Conservation (phyloP, 441 rosid genomes). For the Gossypium aridum region DNA sequence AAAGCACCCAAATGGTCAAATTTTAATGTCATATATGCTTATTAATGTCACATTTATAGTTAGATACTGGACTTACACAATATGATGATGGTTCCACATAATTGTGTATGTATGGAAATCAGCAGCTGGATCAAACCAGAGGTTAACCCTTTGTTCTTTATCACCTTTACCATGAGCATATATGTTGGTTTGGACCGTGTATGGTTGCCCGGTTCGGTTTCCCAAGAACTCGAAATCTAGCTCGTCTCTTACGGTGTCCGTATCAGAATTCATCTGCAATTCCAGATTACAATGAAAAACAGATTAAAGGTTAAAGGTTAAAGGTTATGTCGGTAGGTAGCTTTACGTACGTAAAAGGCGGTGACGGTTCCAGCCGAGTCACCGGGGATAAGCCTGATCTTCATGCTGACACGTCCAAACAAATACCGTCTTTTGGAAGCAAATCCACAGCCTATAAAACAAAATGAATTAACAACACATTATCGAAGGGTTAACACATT, state of each 20-base stretch:
- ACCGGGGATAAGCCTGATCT: slow-evolving; percentile 63
- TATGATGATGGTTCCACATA: slow-evolving; percentile 44
- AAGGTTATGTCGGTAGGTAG: background rate
- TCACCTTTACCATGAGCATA: slow-evolving; percentile 60
- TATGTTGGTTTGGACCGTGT: slow-evolving; percentile 58
- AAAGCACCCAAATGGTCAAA: background rate
- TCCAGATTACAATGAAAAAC: background rate
- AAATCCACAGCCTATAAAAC: slow-evolving; percentile 51
- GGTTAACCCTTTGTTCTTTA: slow-evolving; percentile 60
- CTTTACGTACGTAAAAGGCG: slow-evolving; percentile 51
- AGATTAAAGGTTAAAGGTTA: background rate
- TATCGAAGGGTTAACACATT: background rate
- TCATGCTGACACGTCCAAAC: slow-evolving; percentile 63
- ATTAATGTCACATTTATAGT: background rate
- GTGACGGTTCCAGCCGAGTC: slow-evolving; percentile 79
- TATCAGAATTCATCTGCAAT: slow-evolving; percentile 48
- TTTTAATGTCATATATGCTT: background rate
- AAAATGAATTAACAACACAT: background rate
- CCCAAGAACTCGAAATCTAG: slow-evolving; percentile 71
- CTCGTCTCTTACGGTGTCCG: slow-evolving; percentile 44
- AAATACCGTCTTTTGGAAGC: slow-evolving; percentile 50
- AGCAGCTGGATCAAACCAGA: slow-evolving; percentile 62
- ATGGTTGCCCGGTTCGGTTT: slow-evolving; percentile 58
- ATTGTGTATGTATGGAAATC: slow-evolving; percentile 51
- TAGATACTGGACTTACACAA: slow-evolving; percentile 41